A percentile compares a stretch with the other conserved stretches of the same genome.
These are phyloP conservation scores for Ammopiptanthus mongolicus DNA, from an alignment of 306 rosid genomes.

Conservation along the genomic window DNA sequence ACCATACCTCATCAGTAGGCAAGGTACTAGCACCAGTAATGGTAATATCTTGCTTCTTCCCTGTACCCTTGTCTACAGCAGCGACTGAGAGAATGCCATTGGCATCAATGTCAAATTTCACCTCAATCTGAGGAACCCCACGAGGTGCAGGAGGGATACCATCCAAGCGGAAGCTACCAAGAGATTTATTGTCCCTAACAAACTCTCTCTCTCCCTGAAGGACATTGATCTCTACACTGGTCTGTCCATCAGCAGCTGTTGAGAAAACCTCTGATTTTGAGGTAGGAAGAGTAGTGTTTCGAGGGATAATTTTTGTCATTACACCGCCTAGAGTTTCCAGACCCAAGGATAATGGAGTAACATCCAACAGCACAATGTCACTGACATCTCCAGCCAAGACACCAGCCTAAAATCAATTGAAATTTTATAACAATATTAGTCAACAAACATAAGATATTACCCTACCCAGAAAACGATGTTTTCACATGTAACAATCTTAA, in stretches of 20 bases:
- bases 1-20: constrained; percentile 80
- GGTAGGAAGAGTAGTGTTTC: constrained; percentile 95
- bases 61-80: constrained; percentile 92
- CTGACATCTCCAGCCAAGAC: constrained; percentile 90
- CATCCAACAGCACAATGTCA: constrained; percentile 88
- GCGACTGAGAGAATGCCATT: constrained; percentile 85
- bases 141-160: constrained; percentile 97
- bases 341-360: constrained; percentile 75
- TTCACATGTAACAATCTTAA: background rate
- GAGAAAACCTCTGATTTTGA: constrained; percentile 97
- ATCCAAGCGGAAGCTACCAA: constrained; percentile 92
- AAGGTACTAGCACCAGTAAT: constrained; percentile 97
- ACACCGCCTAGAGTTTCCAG: constrained; percentile 92
- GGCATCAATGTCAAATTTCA: constrained; percentile 92
- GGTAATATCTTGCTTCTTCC: constrained; percentile 93
- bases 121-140: constrained; percentile 98
- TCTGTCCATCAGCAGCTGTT: constrained; percentile 93
- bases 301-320: constrained; percentile 91
- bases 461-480: background rate
- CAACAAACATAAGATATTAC: background rate
- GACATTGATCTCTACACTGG: constrained; percentile 90
- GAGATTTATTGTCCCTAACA: constrained; percentile 93
- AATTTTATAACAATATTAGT: background rate
- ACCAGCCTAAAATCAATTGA: constrained; percentile 59
- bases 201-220: constrained; percentile 96